Percentiles rank a stretch among this genome's conserved stretches.
These are phyloP conservation scores for Sporothrix euskadiensis DNA, from an alignment of 2,329 filamentous ascomycete genomes.

Conservation along the genomic window DNA sequence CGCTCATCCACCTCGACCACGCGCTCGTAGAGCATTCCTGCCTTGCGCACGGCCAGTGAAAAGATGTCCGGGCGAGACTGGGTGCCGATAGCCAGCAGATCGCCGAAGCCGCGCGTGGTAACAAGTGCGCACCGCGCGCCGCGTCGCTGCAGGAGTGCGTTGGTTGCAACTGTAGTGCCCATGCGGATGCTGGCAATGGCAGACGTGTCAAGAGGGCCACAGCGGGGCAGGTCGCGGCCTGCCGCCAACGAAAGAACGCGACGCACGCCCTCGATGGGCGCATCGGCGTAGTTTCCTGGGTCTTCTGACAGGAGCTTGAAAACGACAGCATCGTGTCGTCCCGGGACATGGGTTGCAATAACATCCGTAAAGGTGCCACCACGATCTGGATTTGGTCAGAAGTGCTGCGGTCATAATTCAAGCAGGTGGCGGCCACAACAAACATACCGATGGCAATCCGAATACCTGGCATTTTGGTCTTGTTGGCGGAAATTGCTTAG, in stretches of 20 bases:
- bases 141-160: conserved; percentile 85
- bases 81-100: conserved; percentile 85
- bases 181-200: conserved; percentile 56
- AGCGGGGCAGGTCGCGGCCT: conserved; percentile 36
- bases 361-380: conserved; percentile 33
- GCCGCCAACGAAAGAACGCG: conserved; percentile 42
- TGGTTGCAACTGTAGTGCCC: conserved; percentile 94
- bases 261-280: conserved; percentile 66
- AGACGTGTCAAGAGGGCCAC: conserved; percentile 38
- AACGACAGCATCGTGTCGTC: conserved; percentile 38
- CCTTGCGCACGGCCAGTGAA: conserved; percentile 82
- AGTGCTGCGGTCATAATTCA: too few relatives aligned
- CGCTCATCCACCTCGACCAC: conserved; percentile 87
- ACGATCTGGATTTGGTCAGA: conserved; percentile 9
- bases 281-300: conserved; percentile 66
- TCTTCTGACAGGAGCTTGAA: conserved; percentile 69
- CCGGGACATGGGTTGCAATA: conserved; percentile 35
- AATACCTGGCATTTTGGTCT: too few relatives aligned
- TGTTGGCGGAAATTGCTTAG: too few relatives aligned
- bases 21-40: conserved; percentile 78
- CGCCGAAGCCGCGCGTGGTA: conserved; percentile 82
- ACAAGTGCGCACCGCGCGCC: conserved; percentile 85
- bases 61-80: conserved; percentile 89
- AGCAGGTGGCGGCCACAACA: too few relatives aligned
- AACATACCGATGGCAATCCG: too few relatives aligned